Percentiles rank a stretch among this genome's conserved stretches.
phyloP scores from a whole-genome alignment of 176 grass and related monocot species.

The Hordeum vulgare region MorexV3_pseudomolecules_assembly NC_058520.1:60923054-60923553 shows the following conservation, averaged over 20 bases:
- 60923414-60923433: too few relatives aligned
- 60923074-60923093: not conserved
- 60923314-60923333: not conserved
- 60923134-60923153: not conserved
- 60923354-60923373: too few relatives aligned
- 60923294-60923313: not conserved
- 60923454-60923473: too few relatives aligned
- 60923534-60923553: too few relatives aligned
- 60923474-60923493: too few relatives aligned
- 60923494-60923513: too few relatives aligned
- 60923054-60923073: not conserved
- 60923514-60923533: too few relatives aligned
- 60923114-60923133: not conserved
- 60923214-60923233: too few relatives aligned
- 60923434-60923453: too few relatives aligned
- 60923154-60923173: not conserved
- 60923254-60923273: not conserved
- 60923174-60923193: not conserved
- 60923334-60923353: too few relatives aligned
- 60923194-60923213: not conserved
- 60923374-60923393: too few relatives aligned
- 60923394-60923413: too few relatives aligned
- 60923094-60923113: not conserved
- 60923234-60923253: not conserved
- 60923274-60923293: not conserved